Conservation (phyloP, 2,329 filamentous ascomycete genomes). For the Podosphaera xanthii region DNA sequence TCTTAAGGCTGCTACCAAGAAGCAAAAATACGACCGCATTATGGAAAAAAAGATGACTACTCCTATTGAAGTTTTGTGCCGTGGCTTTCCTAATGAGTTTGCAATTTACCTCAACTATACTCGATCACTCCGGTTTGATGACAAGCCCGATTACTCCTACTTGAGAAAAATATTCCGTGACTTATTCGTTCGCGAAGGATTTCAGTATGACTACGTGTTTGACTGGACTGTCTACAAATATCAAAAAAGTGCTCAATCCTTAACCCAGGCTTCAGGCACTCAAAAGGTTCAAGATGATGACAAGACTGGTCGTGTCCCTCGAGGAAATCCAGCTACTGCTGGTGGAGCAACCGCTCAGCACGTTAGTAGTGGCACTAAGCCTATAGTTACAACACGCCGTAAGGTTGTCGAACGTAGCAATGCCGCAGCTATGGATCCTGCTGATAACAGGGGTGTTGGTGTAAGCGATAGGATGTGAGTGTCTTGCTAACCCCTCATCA, state of each 20-base stretch:
- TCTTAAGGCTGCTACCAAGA: constrained; percentile 94
- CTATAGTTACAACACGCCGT: constrained; percentile 52
- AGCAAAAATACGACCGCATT: constrained; percentile 99
- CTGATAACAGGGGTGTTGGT: constrained; percentile 51
- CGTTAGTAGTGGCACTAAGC: constrained; percentile 38
- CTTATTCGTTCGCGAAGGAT: constrained; percentile 92
- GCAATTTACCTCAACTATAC: constrained; percentile 99
- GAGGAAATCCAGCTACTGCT: constrained; percentile 32
- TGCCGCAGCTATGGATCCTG: constrained; percentile 36
- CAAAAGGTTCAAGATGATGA: constrained; percentile 50
- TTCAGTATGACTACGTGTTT: constrained; percentile 99
- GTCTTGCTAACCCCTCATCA: constrained; percentile 38
- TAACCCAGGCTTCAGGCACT: constrained; percentile 55
- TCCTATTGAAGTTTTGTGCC: constrained; percentile 92
- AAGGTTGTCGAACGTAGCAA: constrained; percentile 55
- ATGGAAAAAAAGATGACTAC: constrained; percentile 99
- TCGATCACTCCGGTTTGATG: constrained; percentile 91
- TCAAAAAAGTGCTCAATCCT: constrained; percentile 95
- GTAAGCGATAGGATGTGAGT: constrained; percentile 95
- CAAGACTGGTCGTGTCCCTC: constrained; percentile 41
- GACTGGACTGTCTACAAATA: constrained; percentile 99
- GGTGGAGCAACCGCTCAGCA: constrained; percentile 29
- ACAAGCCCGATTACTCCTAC: constrained; percentile 99
- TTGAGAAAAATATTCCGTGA: constrained; percentile 99
- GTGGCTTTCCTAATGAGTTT: constrained; percentile 97